Conservation (phyloP, 768 basidiomycete genomes). For the Lactarius quietus region DNA sequence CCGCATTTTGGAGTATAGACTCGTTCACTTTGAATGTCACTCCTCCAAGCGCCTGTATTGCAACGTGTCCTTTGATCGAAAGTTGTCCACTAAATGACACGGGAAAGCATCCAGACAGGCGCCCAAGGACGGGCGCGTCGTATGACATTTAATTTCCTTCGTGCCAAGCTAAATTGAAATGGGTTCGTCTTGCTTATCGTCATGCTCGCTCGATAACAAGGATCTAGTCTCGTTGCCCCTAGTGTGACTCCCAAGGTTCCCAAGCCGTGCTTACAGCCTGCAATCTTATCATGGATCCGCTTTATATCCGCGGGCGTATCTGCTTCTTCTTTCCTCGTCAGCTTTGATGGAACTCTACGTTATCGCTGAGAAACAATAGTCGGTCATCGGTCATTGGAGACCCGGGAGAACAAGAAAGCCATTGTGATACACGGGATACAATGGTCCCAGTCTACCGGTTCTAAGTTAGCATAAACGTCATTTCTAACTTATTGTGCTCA, state of each 20-base stretch:
- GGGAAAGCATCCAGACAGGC: not conserved
- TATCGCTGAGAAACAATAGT: not conserved
- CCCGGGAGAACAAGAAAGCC: not conserved
- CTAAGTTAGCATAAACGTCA: not conserved
- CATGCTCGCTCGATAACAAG: not conserved
- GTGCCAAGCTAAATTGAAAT: not conserved
- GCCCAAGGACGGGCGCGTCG: no score
- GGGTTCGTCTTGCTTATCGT: not conserved
- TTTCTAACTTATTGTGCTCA: not conserved
- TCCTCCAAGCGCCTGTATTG: not conserved
- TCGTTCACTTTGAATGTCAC: not conserved
- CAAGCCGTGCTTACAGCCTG: not conserved
- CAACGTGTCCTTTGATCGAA: not conserved
- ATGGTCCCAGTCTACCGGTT: not conserved
- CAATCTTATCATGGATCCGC: slow-evolving; percentile 8
- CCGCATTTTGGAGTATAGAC: not conserved
- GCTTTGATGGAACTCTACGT: not conserved
- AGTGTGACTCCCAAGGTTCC: not conserved
- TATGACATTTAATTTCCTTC: not conserved
- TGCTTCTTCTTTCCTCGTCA: not conserved
- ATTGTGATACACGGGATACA: not conserved
- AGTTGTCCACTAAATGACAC: not conserved
- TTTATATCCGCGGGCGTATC: not conserved
- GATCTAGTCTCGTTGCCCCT: not conserved
- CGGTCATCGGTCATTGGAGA: not conserved